Conservation (phyloP, 2,329 filamentous ascomycete species). For the Apiospora hydei region DNA sequence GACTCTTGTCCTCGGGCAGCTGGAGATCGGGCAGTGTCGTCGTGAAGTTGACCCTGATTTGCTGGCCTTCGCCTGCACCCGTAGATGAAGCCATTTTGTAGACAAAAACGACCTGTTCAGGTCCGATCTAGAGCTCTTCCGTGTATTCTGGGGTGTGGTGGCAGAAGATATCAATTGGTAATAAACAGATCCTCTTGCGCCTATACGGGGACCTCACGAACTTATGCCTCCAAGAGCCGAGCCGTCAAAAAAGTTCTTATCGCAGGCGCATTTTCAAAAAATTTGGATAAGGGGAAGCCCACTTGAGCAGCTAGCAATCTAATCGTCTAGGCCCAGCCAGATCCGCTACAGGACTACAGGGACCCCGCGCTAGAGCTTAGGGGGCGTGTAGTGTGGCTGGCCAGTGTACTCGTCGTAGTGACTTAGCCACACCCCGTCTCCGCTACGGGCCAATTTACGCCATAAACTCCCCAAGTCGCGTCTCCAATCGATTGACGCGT, state of each 20-base stretch:
- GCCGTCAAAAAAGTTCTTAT: slow-evolving; percentile 25
- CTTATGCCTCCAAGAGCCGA: slow-evolving; percentile 12
- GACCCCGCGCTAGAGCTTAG: slow-evolving; percentile 8
- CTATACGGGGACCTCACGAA: slow-evolving; percentile 13
- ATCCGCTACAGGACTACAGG: slow-evolving; percentile 5
- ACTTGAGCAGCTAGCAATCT: neutral
- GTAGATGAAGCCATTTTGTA: slow-evolving; percentile 24
- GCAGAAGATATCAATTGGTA: neutral
- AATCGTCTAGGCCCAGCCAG: neutral
- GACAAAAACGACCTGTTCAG: neutral
- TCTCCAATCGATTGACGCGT: slow-evolving; percentile 28
- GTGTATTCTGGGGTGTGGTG: neutral
- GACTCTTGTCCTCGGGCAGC: slow-evolving; percentile 67
- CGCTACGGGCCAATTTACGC: slow-evolving; percentile 41
- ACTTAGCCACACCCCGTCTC: slow-evolving; percentile 30
- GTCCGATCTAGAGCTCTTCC: neutral
- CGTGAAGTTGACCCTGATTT: slow-evolving; percentile 73
- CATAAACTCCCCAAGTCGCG: slow-evolving; percentile 38
- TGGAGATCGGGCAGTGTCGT: slow-evolving; percentile 68
- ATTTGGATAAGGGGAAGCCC: slow-evolving; percentile 6
- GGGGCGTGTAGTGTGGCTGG: slow-evolving; percentile 4
- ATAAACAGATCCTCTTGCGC: neutral
- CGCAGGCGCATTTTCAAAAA: slow-evolving; percentile 16
- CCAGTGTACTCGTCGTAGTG: neutral
- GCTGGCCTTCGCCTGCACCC: slow-evolving; percentile 44